Evolutionary conservation across 306 rosid species (phyloP), one percentile per base, ranked within the genome.

Genomic region (Corylus heterophylla): DNA sequence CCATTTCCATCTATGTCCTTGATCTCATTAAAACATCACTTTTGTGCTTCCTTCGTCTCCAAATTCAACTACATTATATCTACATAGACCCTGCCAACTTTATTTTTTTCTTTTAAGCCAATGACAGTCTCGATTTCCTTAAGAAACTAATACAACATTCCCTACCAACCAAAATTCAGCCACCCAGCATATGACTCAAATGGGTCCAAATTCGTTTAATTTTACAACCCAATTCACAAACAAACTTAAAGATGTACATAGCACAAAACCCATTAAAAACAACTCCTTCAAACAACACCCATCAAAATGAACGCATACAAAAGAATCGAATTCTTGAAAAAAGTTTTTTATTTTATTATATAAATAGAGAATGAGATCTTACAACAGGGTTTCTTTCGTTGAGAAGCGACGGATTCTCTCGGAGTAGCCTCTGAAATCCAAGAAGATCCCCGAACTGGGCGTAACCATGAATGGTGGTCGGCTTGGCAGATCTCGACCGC

Each of bases 311-410:
- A 71, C 18, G 27, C 37, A 27, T 27, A 2, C 54, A 73, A 17
- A 67, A 82, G 54, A 47, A 62, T 55, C 7, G 77, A 11, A 22
- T 29, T 74, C 73, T 42, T 75, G 8, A 71, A 69, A 68, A 64
- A 4, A 31, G 35, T 31, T 31, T 31, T 31, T 31, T 31, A 1
- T 31, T 31, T 31, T 31, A 31, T 31, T 51, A 77, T 8, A 71
- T 8, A 78, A 67, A 42, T n/a, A 54, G 56, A 45, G 45, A 63
- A 48, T 1, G 82, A 42, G 81, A 85, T 75, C 98, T 83, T 89
- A 94, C 98, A 50, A 92, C 86, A 63, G 95, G 92, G 81, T 92
- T 95, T 79, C 81, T 85, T 31, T 90, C 93, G 42, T 95, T 90
- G 81, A 95, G 93, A 78, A 93, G 93, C 78, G 89, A 81, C 2